phyloP scores from a whole-genome alignment of 306 rosid genomes.

The Echinosophora koreensis region DNA sequence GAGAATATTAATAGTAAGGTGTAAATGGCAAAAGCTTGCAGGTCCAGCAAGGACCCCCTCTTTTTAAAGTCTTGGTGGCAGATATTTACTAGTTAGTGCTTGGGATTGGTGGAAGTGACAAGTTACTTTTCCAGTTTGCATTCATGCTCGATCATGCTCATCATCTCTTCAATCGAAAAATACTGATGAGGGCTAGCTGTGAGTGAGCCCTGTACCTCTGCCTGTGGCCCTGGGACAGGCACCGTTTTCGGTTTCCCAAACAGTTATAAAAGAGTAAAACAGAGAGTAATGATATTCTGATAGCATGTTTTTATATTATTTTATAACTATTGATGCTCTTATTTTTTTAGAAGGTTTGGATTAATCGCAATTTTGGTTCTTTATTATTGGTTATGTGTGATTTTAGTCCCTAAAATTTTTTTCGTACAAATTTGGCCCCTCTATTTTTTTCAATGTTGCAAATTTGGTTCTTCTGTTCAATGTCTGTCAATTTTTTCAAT shows the following conservation, averaged over 20 bases:
- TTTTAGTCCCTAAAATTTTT: too few species aligned
- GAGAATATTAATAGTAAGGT: slow-evolving; percentile 15
- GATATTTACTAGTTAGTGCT: slow-evolving; percentile 24
- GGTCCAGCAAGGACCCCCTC: slow-evolving; percentile 19
- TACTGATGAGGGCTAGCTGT: neutral
- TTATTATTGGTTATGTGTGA: too few species aligned
- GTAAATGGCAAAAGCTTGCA: neutral
- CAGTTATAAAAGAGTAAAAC: neutral
- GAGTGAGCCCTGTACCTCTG: neutral
- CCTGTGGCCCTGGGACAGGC: neutral
- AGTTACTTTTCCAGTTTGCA: slow-evolving; percentile 29
- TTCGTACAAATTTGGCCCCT: too few species aligned
- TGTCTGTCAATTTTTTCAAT: too few species aligned
- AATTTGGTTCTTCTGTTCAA: too few species aligned
- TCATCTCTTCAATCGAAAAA: slow-evolving; percentile 25
- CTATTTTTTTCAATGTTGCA: too few species aligned
- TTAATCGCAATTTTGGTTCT: too few species aligned
- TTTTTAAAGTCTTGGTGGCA: neutral
- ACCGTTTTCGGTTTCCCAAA: neutral
- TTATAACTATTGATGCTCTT: too few species aligned
- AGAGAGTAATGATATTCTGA: too few species aligned
- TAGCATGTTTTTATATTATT: too few species aligned
- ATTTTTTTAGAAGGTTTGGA: too few species aligned
- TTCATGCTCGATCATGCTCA: neutral
- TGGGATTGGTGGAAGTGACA: slow-evolving; percentile 44